These are phyloP conservation scores for Coemansia umbellata DNA, from an alignment of 192 early-diverging fungal species.

Conservation along the genomic window DNA sequence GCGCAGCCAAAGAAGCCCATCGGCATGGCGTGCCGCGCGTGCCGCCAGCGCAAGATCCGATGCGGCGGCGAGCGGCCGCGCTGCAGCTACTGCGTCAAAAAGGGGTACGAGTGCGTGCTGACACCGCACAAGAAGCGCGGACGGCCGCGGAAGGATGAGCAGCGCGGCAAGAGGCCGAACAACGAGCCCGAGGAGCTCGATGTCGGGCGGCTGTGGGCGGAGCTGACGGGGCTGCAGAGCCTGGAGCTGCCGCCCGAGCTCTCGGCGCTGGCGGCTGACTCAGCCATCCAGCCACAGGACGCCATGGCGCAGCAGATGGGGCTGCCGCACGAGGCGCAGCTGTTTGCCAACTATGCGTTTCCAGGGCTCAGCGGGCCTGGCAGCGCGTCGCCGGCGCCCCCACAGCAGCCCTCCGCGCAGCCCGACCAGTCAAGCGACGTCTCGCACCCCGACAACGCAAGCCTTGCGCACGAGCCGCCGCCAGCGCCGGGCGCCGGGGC, in stretches of 20 bases:
- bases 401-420: neutral
- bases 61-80: conserved; percentile 50
- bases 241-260: conserved; percentile 34
- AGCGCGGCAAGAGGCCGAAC: neutral
- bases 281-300: conserved; percentile 15
- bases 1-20: conserved; percentile 30
- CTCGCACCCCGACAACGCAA: neutral
- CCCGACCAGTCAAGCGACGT: neutral
- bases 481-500: neutral
- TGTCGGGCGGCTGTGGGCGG: conserved; percentile 36
- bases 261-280: conserved; percentile 23
- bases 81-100: conserved; percentile 49
- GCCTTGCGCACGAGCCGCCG: neutral
- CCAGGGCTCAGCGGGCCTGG: conserved; percentile 2
- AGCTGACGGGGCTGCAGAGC: conserved; percentile 36
- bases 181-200: conserved; percentile 14
- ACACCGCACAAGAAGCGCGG: conserved; percentile 52
- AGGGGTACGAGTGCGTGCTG: conserved; percentile 41
- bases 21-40: conserved; percentile 49
- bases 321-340: neutral
- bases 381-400: neutral
- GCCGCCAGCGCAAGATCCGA: conserved; percentile 48
- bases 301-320: no score
- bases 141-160: conserved; percentile 30
- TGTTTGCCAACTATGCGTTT: conserved; percentile 49